Evolutionary conservation across 176 grass and related monocot genomes (phyloP), one percentile per base, ranked within the genome.

Genomic region (Urochloa ruziziensis): DNA sequence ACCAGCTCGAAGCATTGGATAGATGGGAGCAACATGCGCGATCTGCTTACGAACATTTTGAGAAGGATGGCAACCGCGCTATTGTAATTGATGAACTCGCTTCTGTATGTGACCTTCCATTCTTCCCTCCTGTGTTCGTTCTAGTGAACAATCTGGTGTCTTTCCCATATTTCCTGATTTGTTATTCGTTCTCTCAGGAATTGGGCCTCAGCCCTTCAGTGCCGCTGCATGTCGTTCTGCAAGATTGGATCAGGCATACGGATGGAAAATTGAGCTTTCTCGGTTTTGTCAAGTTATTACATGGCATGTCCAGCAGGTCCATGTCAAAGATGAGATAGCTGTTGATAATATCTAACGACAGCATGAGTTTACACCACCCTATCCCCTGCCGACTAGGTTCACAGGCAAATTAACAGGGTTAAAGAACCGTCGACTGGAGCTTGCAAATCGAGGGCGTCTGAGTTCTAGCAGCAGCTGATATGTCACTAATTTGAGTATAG

Each of bases 11-110:
- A 90, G 87, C 90, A 73, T 80, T 92, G 74, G 93, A 95, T 74
- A 90, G 93, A 90, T 92, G 93, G 93, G 93, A 95, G 85, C 93
- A 95, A 72, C 93, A 95, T 74, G 93, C 88, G 3, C 80, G 90
- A n/a, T 92, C 85, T 0, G 93, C 93, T 58, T 95, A 95, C 70
- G 93, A 95, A 23, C 36, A 84, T 52, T 95, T 95, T 56, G 93
- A 95, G 62, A 95, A 92, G 79, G 93, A 95, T 78, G 93, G 93
- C 60, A 95, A 95, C 54, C 85, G 90, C n/a, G 90, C 90, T 44
- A 95, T 95, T 74, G 87, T 95, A 24, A 95, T 95, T 11, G 90
- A 92, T 75, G 93, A 95, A 36, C 80, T 95, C 40, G 93, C 93
- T 84, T 95, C 93, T 74, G 90, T 92, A 92, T 29, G 90, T 62